Percentiles rank a stretch among this genome's conserved stretches.
These are phyloP conservation scores for Davidsoniella australis DNA, from an alignment of 2,329 filamentous ascomycete genomes.

Conservation along the genomic window DNA sequence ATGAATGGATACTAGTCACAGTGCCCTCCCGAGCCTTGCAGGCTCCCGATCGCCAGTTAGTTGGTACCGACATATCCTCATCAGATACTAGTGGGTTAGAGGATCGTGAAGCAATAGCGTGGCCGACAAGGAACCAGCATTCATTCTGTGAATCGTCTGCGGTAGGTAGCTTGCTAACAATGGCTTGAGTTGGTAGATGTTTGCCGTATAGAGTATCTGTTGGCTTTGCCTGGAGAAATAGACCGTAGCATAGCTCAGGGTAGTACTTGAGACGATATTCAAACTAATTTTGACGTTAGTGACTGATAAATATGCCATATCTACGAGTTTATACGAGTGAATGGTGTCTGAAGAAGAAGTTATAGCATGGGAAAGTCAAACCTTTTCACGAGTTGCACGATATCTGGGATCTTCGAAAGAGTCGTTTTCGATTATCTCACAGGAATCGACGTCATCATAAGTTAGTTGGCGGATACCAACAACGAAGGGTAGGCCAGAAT, in stretches of 20 bases:
- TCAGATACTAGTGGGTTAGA: slow-evolving; percentile 49
- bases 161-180: not conserved
- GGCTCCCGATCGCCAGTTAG: slow-evolving; percentile 40
- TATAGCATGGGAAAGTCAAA: slow-evolving; percentile 14
- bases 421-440: slow-evolving; percentile 35
- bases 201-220: slow-evolving; percentile 13
- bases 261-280: slow-evolving; percentile 58
- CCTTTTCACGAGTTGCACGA: slow-evolving; percentile 37
- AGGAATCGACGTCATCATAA: slow-evolving; percentile 44
- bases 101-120: slow-evolving; percentile 61
- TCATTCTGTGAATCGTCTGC: slow-evolving; percentile 13
- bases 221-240: slow-evolving; percentile 44
- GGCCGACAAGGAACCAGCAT: slow-evolving; percentile 50
- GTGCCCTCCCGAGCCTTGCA: slow-evolving; percentile 29
- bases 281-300: slow-evolving; percentile 32
- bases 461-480: slow-evolving; percentile 46
- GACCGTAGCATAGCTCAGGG: slow-evolving; percentile 59
- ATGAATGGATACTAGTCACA: slow-evolving; percentile 66
- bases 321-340: not conserved
- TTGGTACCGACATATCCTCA: slow-evolving; percentile 56
- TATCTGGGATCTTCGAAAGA: slow-evolving; percentile 34
- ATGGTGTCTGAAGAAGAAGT: too few relatives aligned
- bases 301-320: not conserved
- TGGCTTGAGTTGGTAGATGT: not conserved
- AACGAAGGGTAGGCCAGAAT: slow-evolving; percentile 1